These are phyloP conservation scores for Cyclostephanos tholiformis DNA, from an alignment of 108 stramenopile genomes.

Conservation along the genomic window DNA sequence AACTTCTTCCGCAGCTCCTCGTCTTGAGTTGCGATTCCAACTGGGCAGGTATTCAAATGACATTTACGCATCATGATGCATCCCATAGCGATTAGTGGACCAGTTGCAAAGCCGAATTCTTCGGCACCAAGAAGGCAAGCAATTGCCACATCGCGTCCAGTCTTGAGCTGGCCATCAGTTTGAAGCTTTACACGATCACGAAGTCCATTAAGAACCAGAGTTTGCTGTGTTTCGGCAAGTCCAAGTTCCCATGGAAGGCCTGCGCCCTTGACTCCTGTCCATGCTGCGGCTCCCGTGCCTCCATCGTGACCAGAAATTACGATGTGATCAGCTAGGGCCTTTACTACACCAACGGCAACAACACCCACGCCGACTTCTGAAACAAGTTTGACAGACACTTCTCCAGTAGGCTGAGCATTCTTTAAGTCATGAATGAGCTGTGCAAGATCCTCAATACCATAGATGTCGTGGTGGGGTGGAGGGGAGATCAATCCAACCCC, in stretches of 20 bases:
- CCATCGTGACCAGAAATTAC: conserved; percentile 93
- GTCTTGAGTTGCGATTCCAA: conserved; percentile 97
- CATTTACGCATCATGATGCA: conserved; percentile 98
- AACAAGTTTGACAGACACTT: conserved; percentile 98
- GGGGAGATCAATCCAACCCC: conserved; percentile 96
- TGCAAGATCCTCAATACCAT: conserved; percentile 96
- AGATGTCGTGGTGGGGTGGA: conserved; percentile 97
- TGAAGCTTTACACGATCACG: conserved; percentile 91
- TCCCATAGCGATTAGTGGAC: conserved; percentile 93
- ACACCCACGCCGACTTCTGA: conserved; percentile 98
- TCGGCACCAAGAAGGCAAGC: conserved; percentile 92
- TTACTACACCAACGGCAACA: conserved; percentile 95
- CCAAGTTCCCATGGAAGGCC: conserved; percentile 97
- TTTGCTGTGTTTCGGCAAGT: conserved; percentile 95
- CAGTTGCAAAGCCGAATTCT: conserved; percentile 94
- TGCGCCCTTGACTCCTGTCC: conserved; percentile 93
- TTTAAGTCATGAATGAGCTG: conserved; percentile 97
- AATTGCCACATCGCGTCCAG: conserved; percentile 93
- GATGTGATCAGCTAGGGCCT: conserved; percentile 95
- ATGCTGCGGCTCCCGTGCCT: conserved; percentile 95
- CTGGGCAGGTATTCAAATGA: conserved; percentile 97
- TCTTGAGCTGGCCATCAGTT: conserved; percentile 95
- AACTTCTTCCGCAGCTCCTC: conserved; percentile 94
- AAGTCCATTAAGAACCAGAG: conserved; percentile 89
- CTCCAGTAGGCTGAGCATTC: conserved; percentile 92